Conservation (phyloP, 73 alveolate genomes). For the Stentor roeselii region DNA sequence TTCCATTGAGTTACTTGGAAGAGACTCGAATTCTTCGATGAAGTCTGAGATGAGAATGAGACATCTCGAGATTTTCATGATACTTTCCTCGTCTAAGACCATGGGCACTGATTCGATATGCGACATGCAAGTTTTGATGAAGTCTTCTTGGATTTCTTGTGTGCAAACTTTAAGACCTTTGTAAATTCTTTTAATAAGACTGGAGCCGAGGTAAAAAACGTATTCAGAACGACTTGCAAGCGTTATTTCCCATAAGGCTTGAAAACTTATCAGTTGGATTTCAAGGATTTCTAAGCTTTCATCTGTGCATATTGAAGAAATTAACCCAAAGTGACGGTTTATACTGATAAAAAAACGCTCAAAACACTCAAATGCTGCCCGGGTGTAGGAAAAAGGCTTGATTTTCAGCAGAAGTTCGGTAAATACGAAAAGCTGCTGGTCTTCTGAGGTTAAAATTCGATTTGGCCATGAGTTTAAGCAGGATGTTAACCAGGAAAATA, state of each 20-base stretch:
- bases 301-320: neutral
- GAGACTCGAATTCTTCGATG: neutral
- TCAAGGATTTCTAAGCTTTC: neutral
- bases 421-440: neutral
- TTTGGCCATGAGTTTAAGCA: neutral
- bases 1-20: neutral
- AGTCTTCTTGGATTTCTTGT: slow-evolving; percentile 1
- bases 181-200: neutral
- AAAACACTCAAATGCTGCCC: slow-evolving; percentile 2
- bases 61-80: neutral
- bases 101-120: neutral
- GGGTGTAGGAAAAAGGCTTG: neutral
- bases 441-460: neutral
- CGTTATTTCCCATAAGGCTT: slow-evolving; percentile 23
- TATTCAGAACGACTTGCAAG: neutral
- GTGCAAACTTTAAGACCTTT: slow-evolving; percentile 1
- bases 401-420: neutral
- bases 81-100: neutral
- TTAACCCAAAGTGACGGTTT: neutral
- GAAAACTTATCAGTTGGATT: neutral
- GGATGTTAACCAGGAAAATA: neutral
- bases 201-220: neutral
- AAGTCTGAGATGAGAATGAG: neutral
- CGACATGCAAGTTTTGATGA: neutral
- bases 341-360: neutral